Evolutionary conservation across 768 basidiomycete genomes (phyloP), one percentile per base, ranked within the genome.

Genomic region (Dentipellis sp.): DNA sequence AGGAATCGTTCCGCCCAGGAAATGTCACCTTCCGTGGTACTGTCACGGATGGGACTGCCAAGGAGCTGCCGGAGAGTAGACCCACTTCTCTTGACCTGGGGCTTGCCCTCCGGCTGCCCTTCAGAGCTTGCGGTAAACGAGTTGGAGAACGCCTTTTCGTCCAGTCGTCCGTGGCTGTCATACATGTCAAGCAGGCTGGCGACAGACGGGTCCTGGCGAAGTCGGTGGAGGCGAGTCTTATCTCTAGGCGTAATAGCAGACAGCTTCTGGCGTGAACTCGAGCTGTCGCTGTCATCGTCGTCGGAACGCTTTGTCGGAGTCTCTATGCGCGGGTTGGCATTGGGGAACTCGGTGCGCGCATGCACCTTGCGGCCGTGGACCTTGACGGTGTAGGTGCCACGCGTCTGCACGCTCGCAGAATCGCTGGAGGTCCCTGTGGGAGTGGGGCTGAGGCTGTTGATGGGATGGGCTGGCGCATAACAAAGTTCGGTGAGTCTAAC

Each of bases 1-100:
- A 90, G 72, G 67, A 80, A 83, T 45, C 79, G 77, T 70, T 91
- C 88, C 11, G 88, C 88, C 88, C 88, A 91, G 2, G 88, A 90
- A 54, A 91, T 88, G 61, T 91, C 88, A 7, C 87, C 82, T 66
- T 88, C 86, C 7, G 65, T 59, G 0, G 64, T 69, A 59, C 73
- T 74, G n/a, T 68, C 64, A 55, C 73, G 70, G 29, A 56, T 55
- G 19, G 83, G 74, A 53, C 76, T 76, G 2, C 88, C 86, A 34
- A 91, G 74, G 2, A 91, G 70, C 64, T 89, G 82, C 4, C 86
- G 80, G 56, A 91, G 68, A 10, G 89, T 90, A 5, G 88, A 89
- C 1, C 85, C 85, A 57, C 74, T 83, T 6, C 84, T 76, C 50
- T 72, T 76, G 36, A 76, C 78, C 62, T 84, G 84, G 14, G 78